Base-by-base conservation (phyloP, 73 alveolate genomes). In the Urostyla sp. region DNA sequence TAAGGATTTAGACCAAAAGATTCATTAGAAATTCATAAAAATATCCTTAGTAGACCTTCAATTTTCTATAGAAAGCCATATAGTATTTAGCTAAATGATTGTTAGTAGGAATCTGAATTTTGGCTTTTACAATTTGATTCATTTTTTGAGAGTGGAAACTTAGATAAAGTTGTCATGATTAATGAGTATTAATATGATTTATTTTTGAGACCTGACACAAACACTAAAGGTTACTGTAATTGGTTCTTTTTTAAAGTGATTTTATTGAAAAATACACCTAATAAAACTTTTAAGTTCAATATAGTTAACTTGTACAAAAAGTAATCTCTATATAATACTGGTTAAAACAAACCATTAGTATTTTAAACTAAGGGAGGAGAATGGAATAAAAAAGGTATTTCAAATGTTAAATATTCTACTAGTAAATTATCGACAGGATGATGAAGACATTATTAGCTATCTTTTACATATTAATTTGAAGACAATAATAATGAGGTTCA, bases 401-500 rank as follows among this genome's bases (percentile, higher is more conserved):
- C 53, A 13, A 27, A 45, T 69, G 83, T 69, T 4, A 69, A 69
- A 48, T 69, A 69, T 49, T 52, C 57, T 13, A 52, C 37, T 4
- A n/a, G 53, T 7, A 69, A 69, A 34, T 8, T 48, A 13, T 7
- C 10, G 80, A 48, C 48, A 48, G 56, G 20, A 69, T 28, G 54
- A 69, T 46, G 40, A 45, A 49, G 53, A n/a, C 53, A 13, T 35
- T 69, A 69, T 46, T 16, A 44, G 53, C 54, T 69, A 23, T 46
- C 57, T 48, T 88, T 88, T 75, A 58, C 54, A 24, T 88, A 67
- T 53, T 28, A 60, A 15, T 88, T 88, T 76, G 69, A 37, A 37
- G 72, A 74, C 34, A 82, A 26, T 15, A 74, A 88, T 38, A 93
- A 89, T 44, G 84, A 66, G 55, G 89, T 94, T 10, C 85, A 82